phyloP scores from a whole-genome alignment of 768 basidiomycete species.

The Vishniacozyma victoriae region DNA sequence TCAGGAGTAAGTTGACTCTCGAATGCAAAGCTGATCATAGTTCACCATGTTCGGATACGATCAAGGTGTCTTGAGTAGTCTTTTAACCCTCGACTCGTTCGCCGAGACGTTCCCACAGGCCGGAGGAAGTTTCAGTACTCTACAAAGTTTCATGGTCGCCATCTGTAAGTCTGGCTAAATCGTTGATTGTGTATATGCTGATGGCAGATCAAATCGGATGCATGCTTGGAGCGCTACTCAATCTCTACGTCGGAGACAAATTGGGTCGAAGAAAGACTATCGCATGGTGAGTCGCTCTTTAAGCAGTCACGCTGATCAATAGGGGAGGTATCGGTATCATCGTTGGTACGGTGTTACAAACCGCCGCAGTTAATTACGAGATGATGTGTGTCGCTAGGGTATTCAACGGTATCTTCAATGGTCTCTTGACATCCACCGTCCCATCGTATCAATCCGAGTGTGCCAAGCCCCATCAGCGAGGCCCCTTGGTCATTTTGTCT shows the following conservation, averaged over 20 bases:
- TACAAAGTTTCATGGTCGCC: conserved; percentile 58
- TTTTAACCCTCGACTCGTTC: neutral
- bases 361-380: conserved; percentile 54
- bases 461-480: conserved; percentile 56
- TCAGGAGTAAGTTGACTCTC: neutral
- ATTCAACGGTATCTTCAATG: conserved; percentile 59
- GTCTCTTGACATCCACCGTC: conserved; percentile 59
- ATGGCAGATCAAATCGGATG: conserved; percentile 1
- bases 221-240: conserved; percentile 1
- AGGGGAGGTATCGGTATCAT: conserved; percentile 8
- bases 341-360: conserved; percentile 8
- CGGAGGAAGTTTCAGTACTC: conserved; percentile 16
- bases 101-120: neutral
- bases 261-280: conserved; percentile 9
- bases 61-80: conserved; percentile 1
- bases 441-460: conserved; percentile 62
- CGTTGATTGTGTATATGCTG: neutral
- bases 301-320: neutral
- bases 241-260: conserved; percentile 10
- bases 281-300: neutral
- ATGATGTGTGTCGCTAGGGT: conserved; percentile 60
- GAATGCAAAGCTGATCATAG: neutral
- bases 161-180: conserved; percentile 51
- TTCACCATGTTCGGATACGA: conserved; percentile 6
- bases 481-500: conserved; percentile 60